Conservation (phyloP, 768 basidiomycete genomes). For the Suillus brevipes region DNA sequence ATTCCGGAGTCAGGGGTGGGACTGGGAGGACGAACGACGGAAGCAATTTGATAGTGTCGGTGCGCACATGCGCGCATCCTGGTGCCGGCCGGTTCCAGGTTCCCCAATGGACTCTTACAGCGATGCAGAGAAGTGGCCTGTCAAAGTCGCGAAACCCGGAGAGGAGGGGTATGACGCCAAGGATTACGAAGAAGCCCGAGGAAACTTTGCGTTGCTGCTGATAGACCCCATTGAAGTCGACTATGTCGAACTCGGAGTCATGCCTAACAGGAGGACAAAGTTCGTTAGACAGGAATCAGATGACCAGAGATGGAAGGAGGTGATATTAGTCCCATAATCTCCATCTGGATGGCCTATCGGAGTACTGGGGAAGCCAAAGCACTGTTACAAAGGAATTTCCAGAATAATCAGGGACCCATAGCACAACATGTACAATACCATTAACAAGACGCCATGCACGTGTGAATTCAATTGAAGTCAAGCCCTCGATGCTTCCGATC, state of each 20-base stretch:
- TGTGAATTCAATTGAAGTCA: not conserved
- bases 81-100: constrained; percentile 71
- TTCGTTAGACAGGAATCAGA: constrained; percentile 45
- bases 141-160: constrained; percentile 47
- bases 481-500: not conserved
- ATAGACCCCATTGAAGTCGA: constrained; percentile 75
- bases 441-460: not conserved
- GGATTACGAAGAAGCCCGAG: constrained; percentile 53
- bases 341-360: not conserved
- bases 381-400: no score
- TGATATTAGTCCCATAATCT: constrained; percentile 59
- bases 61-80: constrained; percentile 65
- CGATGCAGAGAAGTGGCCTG: constrained; percentile 64
- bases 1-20: constrained; percentile 37
- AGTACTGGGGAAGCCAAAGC: not conserved
- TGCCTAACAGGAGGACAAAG: constrained; percentile 58
- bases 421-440: not conserved
- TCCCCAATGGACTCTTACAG: constrained; percentile 50
- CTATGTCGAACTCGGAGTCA: constrained; percentile 56
- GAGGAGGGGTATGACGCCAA: constrained; percentile 46
- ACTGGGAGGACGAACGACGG: constrained; percentile 66
- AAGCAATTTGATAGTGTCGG: constrained; percentile 61
- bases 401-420: not conserved
- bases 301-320: constrained; percentile 54
- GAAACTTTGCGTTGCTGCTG: constrained; percentile 70